Evolutionary conservation across 106 monocot genomes (phyloP).

Genomic region (Allium sativum): DNA sequence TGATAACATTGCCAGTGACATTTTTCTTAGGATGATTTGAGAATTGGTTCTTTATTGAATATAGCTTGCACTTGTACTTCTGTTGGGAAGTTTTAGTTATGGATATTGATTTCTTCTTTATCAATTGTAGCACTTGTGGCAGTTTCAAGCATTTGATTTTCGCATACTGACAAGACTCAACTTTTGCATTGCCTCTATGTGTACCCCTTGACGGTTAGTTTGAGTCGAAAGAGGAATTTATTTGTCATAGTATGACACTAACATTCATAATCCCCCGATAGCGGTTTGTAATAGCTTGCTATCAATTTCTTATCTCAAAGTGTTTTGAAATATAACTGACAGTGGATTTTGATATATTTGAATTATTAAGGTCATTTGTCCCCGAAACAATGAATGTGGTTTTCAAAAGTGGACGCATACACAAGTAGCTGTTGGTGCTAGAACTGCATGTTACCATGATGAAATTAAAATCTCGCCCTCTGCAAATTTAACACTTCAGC

Average conservation of each 20-base stretch:
- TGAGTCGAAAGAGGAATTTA: conserved; percentile 92
- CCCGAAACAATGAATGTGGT: conserved; percentile 40
- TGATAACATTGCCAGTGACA: too few species aligned
- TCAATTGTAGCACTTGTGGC: conserved; percentile 24
- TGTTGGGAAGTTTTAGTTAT: neutral
- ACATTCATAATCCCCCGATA: conserved; percentile 62
- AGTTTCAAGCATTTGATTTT: conserved; percentile 95
- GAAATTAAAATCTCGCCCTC: conserved; percentile 89
- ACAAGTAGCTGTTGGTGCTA: conserved; percentile 84
- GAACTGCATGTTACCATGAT: conserved; percentile 82
- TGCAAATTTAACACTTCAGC: conserved; percentile 76
- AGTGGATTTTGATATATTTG: too few species aligned
- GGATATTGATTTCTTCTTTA: neutral
- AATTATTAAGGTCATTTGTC: conserved; percentile 51
- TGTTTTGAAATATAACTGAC: too few species aligned
- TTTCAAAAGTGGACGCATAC: conserved; percentile 87
- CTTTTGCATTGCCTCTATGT: conserved; percentile 84
- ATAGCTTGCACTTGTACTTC: neutral
- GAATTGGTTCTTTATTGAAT: neutral
- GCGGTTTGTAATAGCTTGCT: conserved; percentile 40
- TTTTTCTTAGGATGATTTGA: neutral
- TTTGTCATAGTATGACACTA: conserved; percentile 78
- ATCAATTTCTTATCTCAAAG: too few species aligned
- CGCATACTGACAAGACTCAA: conserved; percentile 70
- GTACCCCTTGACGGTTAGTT: conserved; percentile 79